Base-by-base conservation (phyloP, 306 rosid genomes). In the Vigna trinervia region DNA sequence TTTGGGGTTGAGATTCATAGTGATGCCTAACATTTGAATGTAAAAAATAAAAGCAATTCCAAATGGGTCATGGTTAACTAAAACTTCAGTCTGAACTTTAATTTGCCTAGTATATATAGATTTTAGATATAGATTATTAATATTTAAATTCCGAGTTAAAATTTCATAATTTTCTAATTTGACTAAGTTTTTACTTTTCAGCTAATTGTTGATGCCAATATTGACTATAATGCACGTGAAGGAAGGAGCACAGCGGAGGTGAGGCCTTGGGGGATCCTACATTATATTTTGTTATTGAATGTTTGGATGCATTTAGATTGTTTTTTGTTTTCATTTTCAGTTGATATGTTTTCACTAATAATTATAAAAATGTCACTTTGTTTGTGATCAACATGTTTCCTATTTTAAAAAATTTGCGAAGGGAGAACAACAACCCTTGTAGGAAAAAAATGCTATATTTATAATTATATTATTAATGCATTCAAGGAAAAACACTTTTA, bases 161-260 rank as follows among this genome's bases (percentile, higher is more conserved):
- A 69, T 70, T 74, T 22, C 59, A 63, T 34, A 43, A 19, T 70
- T 75, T 57, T 65, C 39, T 41, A 62, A 15, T n/a, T 67, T 78
- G 75, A 80, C 72, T 3, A 5, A 17, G 34, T 4, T 72, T 73
- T 64, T 80, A 58, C 14, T 69, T 78, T 80, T 83, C 87, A 96
- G 99, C 78, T 85, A 84, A 74, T 82, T 72, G 89, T 88, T 58
- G 96, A 93, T 82, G 94, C 87, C 70, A 93, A 89, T 71, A 70
- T 96, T 79, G 79, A 89, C 63, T 89, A 96, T 80, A 84, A 93
- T 90, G 88, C 97, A 77, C 91, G 94, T 47, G 96, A 96, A 88
- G 92, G 91, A 81, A 89, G 92, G 82, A 91, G 97, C 91, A 87
- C 93, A 12, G 89, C 87, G 14, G 96, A 90, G 94, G 99, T 91